Conservation (phyloP, 495 filamentous ascomycete genomes). For the Tuber magnatum region DNA sequence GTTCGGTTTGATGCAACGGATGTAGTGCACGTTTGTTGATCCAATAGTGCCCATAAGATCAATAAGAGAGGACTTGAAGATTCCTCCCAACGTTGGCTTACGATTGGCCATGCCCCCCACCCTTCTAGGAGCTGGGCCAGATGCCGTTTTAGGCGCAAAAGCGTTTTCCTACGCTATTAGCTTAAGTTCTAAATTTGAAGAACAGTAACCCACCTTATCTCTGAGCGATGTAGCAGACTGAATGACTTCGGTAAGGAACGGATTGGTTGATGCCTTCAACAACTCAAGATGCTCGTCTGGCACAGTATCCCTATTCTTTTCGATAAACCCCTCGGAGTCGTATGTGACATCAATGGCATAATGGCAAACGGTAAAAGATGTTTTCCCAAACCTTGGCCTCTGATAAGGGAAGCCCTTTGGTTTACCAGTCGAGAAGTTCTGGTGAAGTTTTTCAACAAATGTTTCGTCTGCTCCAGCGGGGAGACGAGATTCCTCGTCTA, state of each 20-base stretch:
- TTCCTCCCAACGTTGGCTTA: conserved; percentile 94
- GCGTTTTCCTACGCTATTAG: conserved; percentile 41
- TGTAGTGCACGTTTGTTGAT: conserved; percentile 97
- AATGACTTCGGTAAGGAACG: conserved; percentile 77
- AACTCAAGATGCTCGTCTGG: conserved; percentile 97
- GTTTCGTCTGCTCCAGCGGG: conserved; percentile 97
- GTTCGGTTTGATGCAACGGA: conserved; percentile 98
- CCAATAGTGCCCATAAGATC: conserved; percentile 98
- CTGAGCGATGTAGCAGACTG: conserved; percentile 75
- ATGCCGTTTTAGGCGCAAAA: conserved; percentile 61
- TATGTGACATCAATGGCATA: conserved; percentile 99
- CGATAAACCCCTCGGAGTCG: conserved; percentile 99
- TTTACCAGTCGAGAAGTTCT: conserved; percentile 85
- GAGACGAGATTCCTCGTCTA: conserved; percentile 93
- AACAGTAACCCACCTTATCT: conserved; percentile 65
- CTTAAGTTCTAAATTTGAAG: not conserved
- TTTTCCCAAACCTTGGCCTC: conserved; percentile 95
- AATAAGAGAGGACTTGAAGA: conserved; percentile 97
- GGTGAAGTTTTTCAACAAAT: conserved; percentile 95
- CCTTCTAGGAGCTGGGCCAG: conserved; percentile 66
- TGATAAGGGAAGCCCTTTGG: conserved; percentile 83
- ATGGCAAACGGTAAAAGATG: conserved; percentile 95
- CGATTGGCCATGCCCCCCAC: conserved; percentile 86
- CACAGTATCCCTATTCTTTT: conserved; percentile 98
- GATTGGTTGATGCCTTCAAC: conserved; percentile 72